Base-by-base conservation (phyloP, 1,139 yeast species). In the Pichia sp. region DNA sequence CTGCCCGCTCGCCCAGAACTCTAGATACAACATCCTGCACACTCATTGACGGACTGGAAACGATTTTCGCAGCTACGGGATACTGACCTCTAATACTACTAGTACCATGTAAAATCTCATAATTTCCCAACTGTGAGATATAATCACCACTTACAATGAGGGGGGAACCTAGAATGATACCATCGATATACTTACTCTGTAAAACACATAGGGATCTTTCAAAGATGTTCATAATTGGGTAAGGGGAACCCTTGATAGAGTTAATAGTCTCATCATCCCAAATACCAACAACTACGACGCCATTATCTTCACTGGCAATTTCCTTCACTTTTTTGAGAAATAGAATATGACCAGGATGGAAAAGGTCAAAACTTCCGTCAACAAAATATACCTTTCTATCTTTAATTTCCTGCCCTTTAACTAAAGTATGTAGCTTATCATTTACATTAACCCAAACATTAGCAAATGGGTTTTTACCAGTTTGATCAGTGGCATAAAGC, bases 341-440 rank as follows among this genome's bases (percentile, higher is more conserved):
- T 56, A 81, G 85, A 51, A 90, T 86, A 60, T 92, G 97, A 23
- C 96, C 97, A 31, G 95, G 90, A 60, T 88, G 90, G 65, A 92
- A 88, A 50, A 92, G 70, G 63, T 92, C 98, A 66, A 88, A 92
- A 1, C 85, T 85, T 27, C 97, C 97, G 55, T 83, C 88, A 8
- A 85, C 73, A 57, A 84, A 86, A 46, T 69, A 72, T 7, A 8
- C 7, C 10, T 8, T 31, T 31, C 9, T 31, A 31, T 37, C 35
- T 28, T 31, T 7, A 27, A 33, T 23, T 5, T 16, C 2, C 5
- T 16, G 61, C 3, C 77, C 74, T 29, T 59, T 55, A 1, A 75
- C 72, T 5, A 75, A 49, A 33, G 60, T 56, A n/a, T 61, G 56
- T 8, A 73, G 48, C 4, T 49, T 50, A 11, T 60, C 62, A 3